phyloP scores from a whole-genome alignment of 2,329 filamentous ascomycete species.

The Xylaria digitata region DNA sequence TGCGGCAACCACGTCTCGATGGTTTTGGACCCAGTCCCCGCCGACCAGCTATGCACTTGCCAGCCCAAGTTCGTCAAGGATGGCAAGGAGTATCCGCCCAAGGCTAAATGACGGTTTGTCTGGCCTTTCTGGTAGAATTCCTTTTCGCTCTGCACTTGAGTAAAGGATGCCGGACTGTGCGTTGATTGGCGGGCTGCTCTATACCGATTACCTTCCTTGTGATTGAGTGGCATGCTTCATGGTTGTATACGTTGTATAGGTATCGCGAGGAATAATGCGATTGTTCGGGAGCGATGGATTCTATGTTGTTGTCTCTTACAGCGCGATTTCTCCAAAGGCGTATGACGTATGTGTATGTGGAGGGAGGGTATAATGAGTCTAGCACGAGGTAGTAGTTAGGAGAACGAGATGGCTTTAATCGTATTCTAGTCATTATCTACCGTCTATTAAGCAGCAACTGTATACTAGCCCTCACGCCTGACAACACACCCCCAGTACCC shows the following conservation, averaged over 20 bases:
- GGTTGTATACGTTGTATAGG: background rate
- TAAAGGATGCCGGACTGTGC: background rate
- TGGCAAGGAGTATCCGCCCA: conserved; percentile 73
- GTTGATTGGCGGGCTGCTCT: background rate
- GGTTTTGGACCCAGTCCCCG: conserved; percentile 71
- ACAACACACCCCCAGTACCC: background rate
- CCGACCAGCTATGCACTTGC: conserved; percentile 72
- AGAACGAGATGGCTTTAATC: background rate
- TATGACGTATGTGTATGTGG: background rate
- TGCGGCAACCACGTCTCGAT: conserved; percentile 70
- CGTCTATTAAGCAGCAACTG: background rate
- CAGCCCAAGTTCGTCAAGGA: conserved; percentile 70
- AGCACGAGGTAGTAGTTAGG: background rate
- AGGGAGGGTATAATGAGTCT: background rate
- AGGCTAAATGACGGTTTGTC: conserved; percentile 54
- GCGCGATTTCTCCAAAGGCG: too few species aligned
- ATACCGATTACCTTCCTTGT: too few species aligned
- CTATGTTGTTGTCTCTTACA: too few species aligned
- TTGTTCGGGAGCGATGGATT: too few species aligned
- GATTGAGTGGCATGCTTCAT: background rate
- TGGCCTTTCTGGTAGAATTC: conserved; percentile 28
- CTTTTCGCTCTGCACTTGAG: background rate
- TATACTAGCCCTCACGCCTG: background rate
- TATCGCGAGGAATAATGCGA: too few species aligned
- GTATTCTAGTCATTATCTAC: background rate